phyloP scores from a whole-genome alignment of 352 stramenopile species.

The Pythium angustatum region DNA sequence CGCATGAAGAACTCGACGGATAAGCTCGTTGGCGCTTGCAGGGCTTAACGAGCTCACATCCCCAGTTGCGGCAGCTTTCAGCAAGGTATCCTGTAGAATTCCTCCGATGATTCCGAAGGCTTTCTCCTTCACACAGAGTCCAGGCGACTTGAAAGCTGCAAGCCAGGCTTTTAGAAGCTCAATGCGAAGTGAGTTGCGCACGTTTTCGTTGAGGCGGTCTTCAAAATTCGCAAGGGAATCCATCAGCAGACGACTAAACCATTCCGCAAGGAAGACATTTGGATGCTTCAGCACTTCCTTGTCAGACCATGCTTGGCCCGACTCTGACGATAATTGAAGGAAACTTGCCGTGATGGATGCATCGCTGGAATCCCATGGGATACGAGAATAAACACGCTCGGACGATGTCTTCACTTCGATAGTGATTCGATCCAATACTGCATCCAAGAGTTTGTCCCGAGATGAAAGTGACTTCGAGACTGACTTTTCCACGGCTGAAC shows the following conservation, averaged over 20 bases:
- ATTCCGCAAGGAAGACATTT: constrained; percentile 86
- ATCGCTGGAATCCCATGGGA: constrained; percentile 83
- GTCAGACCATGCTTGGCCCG: constrained; percentile 77
- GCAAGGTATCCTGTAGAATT: constrained; percentile 80
- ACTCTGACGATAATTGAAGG: constrained; percentile 68
- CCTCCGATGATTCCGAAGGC: constrained; percentile 74
- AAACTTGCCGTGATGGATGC: constrained; percentile 69
- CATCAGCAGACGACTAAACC: constrained; percentile 78
- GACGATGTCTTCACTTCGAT: constrained; percentile 69
- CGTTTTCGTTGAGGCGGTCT: constrained; percentile 34
- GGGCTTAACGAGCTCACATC: not conserved
- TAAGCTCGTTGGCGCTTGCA: constrained; percentile 15
- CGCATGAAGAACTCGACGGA: constrained; percentile 38
- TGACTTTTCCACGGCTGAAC: constrained; percentile 31
- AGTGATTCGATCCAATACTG: constrained; percentile 59
- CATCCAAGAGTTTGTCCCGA: constrained; percentile 39
- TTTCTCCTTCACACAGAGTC: constrained; percentile 86
- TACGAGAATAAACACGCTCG: constrained; percentile 73
- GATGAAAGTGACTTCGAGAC: constrained; percentile 7
- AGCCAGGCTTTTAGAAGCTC: constrained; percentile 80
- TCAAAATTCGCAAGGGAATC: constrained; percentile 54
- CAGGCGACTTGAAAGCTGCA: constrained; percentile 80
- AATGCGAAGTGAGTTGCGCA: constrained; percentile 60
- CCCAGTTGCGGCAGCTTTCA: constrained; percentile 28
- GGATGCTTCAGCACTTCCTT: constrained; percentile 80